phyloP scores from a whole-genome alignment of 2,329 filamentous ascomycete genomes.

The Fusarium illudens region DNA sequence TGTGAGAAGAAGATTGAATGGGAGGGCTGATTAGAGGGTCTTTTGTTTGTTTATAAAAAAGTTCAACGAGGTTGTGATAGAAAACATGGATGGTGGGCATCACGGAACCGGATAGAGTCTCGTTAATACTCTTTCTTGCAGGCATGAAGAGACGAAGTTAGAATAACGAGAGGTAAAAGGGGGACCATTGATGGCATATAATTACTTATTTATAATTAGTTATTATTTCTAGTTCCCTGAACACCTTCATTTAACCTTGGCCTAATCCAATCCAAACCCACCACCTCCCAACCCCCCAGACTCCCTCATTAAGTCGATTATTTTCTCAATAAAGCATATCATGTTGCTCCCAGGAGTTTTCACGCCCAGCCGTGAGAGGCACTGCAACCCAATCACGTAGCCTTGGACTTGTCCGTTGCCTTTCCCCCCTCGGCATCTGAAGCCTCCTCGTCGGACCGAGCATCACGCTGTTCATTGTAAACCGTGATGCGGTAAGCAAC shows the following conservation, averaged over 20 bases:
- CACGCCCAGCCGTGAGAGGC: not conserved
- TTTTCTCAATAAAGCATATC: not conserved
- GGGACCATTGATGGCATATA: not conserved
- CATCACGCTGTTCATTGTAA: slow-evolving; percentile 70
- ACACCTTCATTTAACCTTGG: not conserved
- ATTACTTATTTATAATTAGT: not conserved
- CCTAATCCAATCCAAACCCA: too few relatives aligned
- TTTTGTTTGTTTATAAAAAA: not conserved
- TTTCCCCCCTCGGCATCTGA: not conserved
- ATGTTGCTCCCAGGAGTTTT: too few relatives aligned
- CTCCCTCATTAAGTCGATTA: not conserved
- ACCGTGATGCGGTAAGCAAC: slow-evolving; percentile 76
- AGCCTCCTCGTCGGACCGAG: slow-evolving; percentile 73
- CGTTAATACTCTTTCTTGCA: not conserved
- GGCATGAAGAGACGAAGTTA: not conserved
- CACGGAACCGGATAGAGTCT: not conserved
- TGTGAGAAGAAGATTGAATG: slow-evolving; percentile 76
- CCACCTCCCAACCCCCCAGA: not conserved
- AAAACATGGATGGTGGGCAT: not conserved
- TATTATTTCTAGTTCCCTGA: not conserved
- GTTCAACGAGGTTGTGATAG: not conserved
- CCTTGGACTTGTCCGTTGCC: not conserved
- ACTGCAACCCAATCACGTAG: not conserved
- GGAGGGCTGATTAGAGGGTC: not conserved
- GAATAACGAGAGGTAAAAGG: not conserved